Base-by-base conservation (phyloP, 768 basidiomycete genomes). In the Lentinula detonsa region DNA sequence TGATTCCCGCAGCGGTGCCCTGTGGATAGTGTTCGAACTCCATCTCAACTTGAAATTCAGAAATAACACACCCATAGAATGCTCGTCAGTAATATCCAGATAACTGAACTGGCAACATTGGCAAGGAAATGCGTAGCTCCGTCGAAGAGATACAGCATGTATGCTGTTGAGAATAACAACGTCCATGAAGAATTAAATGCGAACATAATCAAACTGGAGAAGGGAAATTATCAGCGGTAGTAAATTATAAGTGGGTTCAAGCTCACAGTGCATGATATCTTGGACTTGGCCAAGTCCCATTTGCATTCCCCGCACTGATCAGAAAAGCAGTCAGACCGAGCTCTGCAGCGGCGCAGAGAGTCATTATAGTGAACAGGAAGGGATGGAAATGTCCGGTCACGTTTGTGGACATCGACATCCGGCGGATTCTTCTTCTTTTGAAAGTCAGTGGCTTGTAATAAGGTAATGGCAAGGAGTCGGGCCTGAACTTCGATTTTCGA, bases 181-280 rank as follows among this genome's bases (percentile, higher is more conserved):
- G 90, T 91, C 90, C 91, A 92, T 42, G 81, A 79, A 21, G 87
- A 78, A 65, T 84, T 83, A 71, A 89, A 87, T 61, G 84, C 74
- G 62, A 85, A 79, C 52, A 86, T 71, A 52, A 87, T 81, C 59
- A 87, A 66, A 43, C 84, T 86, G 57, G 43, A 16, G 50, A 61
- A 39, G 37, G 13, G 7, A 15, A 65, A 49, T 68, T 61, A 49
- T 55, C 50, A 5, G 55, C 40, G 61, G 49, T 58, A 42, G 53
- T 57, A 21, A 55, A 57, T 43, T 48, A 18, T 55, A n/a, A 34
- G 5, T 37, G 37, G 4, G 28, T 57, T 31, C 53, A 45, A 15
- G 78, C 84, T 68, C 65, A 88, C 85, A 90, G 68, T 6, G 83
- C 78, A 70, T 86, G 87, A 71, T 89, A 91, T 59, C 79, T 76